These are phyloP conservation scores for Bipolaris cookei DNA, from an alignment of 2,329 filamentous ascomycete species.

Conservation along the genomic window DNA sequence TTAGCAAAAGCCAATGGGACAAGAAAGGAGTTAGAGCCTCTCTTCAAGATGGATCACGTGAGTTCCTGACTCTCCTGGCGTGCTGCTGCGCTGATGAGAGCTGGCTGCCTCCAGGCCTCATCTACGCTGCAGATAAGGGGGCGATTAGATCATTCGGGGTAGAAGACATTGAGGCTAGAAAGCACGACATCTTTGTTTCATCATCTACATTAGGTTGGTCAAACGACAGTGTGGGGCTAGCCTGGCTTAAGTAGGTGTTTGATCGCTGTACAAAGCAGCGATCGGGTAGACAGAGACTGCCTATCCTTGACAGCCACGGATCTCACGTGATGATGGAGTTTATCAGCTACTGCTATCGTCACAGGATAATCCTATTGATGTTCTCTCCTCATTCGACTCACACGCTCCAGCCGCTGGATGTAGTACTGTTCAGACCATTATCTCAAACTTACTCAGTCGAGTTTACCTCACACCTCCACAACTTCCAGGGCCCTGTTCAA, in stretches of 20 bases:
- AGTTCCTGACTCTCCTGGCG: conserved; percentile 17
- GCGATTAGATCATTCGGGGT: conserved; percentile 11
- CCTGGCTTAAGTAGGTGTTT: too few relatives aligned
- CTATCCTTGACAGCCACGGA: too few relatives aligned
- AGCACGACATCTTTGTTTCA: neutral
- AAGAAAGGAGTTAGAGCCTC: neutral
- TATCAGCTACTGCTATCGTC: neutral
- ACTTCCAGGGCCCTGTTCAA: too few relatives aligned
- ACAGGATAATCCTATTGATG: conserved; percentile 3
- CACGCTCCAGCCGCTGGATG: conserved; percentile 9
- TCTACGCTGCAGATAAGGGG: conserved; percentile 7
- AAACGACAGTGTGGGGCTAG: neutral
- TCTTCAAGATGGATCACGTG: conserved; percentile 13
- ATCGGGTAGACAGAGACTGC: too few relatives aligned
- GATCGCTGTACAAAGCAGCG: too few relatives aligned
- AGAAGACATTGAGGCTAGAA: neutral
- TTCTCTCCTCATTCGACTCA: conserved; percentile 3
- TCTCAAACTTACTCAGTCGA: too few relatives aligned
- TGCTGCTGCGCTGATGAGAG: conserved; percentile 21
- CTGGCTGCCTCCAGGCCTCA: too few relatives aligned
- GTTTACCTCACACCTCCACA: too few relatives aligned
- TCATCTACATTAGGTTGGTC: conserved; percentile 1
- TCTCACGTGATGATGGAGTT: conserved; percentile 6
- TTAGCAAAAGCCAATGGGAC: conserved; percentile 7
- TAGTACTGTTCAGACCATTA: too few relatives aligned